Conservation (phyloP, 2,329 filamentous ascomycete genomes). For the Pseudogymnoascus sp. region DNA sequence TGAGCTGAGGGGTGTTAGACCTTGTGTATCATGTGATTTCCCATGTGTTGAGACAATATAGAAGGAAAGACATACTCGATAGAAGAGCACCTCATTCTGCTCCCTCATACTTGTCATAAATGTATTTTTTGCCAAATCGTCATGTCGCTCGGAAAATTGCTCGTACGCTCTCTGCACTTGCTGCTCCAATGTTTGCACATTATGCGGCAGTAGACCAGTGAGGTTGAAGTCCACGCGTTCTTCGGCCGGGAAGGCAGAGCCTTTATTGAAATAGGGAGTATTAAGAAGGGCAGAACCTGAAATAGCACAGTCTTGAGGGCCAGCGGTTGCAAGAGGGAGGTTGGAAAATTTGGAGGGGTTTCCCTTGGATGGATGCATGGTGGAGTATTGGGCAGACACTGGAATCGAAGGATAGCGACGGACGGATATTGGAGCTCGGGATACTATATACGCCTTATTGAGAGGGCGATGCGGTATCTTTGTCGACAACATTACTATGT, state of each 20-base stretch:
- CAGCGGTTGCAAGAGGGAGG: slow-evolving; percentile 41
- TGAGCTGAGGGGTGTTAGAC: slow-evolving; percentile 42
- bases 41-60: background rate
- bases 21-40: background rate
- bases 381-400: background rate
- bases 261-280: slow-evolving; percentile 71
- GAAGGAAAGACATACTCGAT: slow-evolving; percentile 43
- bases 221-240: slow-evolving; percentile 67
- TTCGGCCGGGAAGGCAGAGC: slow-evolving; percentile 64
- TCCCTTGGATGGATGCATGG: slow-evolving; percentile 21
- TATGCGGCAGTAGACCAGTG: slow-evolving; percentile 63
- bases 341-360: slow-evolving; percentile 35
- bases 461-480: background rate
- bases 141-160: slow-evolving; percentile 59
- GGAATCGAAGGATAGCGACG: background rate
- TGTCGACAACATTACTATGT: background rate
- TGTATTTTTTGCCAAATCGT: slow-evolving; percentile 74
- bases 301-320: slow-evolving; percentile 44
- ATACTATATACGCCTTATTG: background rate
- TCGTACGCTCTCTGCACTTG: slow-evolving; percentile 72
- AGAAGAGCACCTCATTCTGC: slow-evolving; percentile 80
- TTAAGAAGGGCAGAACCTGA: slow-evolving; percentile 51
- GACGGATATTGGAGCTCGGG: background rate
- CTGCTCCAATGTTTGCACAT: slow-evolving; percentile 67
- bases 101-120: slow-evolving; percentile 80